These are phyloP conservation scores for Chalciporus sp. DNA, from an alignment of 1,284 basidiomycete genomes.

Conservation along the genomic window DNA sequence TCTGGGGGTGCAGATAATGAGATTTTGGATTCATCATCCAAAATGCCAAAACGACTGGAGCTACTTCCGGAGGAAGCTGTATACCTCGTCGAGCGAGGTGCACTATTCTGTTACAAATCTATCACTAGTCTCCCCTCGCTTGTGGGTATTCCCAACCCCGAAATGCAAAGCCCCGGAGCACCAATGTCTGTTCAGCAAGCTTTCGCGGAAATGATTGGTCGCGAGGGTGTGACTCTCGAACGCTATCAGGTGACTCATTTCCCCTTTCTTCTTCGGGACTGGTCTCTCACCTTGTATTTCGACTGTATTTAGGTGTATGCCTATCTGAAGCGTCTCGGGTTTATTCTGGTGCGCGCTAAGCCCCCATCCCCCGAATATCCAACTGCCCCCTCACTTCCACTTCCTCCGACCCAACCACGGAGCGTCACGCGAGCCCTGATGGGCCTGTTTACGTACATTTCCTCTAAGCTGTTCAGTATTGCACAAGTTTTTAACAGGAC, in stretches of 20 bases:
- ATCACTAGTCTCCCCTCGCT: conserved; percentile 20
- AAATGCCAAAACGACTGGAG: conserved; percentile 67
- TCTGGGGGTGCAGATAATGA: conserved; percentile 17
- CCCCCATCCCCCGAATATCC: conserved; percentile 67
- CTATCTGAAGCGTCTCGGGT: conserved; percentile 90
- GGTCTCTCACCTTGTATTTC: conserved; percentile 2
- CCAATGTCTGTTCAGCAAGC: conserved; percentile 93
- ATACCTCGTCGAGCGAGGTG: conserved; percentile 89
- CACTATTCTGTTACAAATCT: conserved; percentile 80
- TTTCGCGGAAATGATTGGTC: conserved; percentile 81
- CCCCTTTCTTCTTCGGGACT: not conserved
- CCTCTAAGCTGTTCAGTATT: conserved; percentile 32
- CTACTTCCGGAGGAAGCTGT: conserved; percentile 93
- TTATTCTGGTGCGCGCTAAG: conserved; percentile 77
- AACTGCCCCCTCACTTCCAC: conserved; percentile 39
- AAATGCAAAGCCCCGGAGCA: conserved; percentile 49
- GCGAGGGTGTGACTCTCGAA: conserved; percentile 77
- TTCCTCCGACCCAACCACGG: not conserved
- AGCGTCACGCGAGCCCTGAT: conserved; percentile 38
- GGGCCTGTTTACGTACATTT: conserved; percentile 36
- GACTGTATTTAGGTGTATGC: conserved; percentile 73
- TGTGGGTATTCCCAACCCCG: conserved; percentile 35
- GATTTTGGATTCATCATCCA: conserved; percentile 31
- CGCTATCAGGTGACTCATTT: conserved; percentile 73
- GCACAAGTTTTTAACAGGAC: conserved; percentile 20